Base-by-base conservation (phyloP, 164 flowering plant genomes). In the Aristolochia contorta region DNA sequence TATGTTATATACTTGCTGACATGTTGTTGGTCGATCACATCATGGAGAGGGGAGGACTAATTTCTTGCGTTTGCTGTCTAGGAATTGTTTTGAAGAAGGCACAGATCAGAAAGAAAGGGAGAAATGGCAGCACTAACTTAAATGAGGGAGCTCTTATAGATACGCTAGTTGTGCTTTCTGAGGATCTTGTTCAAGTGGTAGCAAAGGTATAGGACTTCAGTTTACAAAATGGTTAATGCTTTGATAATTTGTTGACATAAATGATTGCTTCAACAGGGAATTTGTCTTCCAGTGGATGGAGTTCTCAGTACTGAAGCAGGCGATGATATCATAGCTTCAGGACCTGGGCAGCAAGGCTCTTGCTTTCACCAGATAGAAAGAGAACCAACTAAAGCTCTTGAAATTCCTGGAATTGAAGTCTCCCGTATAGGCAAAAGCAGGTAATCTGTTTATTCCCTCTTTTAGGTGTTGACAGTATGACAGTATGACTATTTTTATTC, bases 101-200 rank as follows among this genome's bases (percentile, higher is more conserved):
- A 47, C 80, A 63, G 71, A 68, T 82, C 84, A 74, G 65, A 9
- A 86, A 78, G 74, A 84, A 76, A 77, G 96, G 96, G 22, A 79
- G 66, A 57, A 65, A 49, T 27, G 59, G 57, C 19, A 59, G 57
- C 19, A 60, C 77, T 12, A 86, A 79, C 65, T 70, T 82, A 16
- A 69, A 57, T 16, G 63, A 59, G 59, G 85, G 80, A 24, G 64
- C 56, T 56, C 22, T 83, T 23, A 60, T 86, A 56, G 89, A 80
- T 46, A 85, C 91, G 22, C 81, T 89, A 54, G 77, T 86, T 22
- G 67, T 89, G 55, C 75, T 65, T 7, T 71, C 91, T 4, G 70
- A 61, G 20, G 89, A 89, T 68, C 82, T 89, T 52, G 96, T 86
- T 65, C 94, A 89, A 82, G 81, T 89, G 33, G 81, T 85, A 71